These are phyloP conservation scores for Candida fluviatilis DNA, from an alignment of 805 yeast genomes.

Conservation along the genomic window DNA sequence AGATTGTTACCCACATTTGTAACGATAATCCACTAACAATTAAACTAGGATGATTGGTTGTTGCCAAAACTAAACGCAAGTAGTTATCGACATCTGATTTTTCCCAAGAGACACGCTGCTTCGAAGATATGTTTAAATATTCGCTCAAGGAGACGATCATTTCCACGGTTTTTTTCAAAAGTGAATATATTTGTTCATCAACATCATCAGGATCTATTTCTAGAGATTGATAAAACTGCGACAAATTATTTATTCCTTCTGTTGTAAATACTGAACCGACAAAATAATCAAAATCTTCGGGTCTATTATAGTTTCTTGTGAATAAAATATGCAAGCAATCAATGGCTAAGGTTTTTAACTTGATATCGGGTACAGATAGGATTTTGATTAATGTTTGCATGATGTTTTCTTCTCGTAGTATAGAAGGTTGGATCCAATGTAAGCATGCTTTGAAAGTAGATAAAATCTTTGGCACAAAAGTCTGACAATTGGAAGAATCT, in stretches of 20 bases:
- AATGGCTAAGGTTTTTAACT: constrained; percentile 75
- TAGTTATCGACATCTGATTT: constrained; percentile 64
- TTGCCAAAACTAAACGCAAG: constrained; percentile 68
- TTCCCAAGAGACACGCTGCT: constrained; percentile 44
- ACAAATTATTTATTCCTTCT: constrained; percentile 68
- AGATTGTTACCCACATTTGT: constrained; percentile 90
- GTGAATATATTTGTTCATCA: constrained; percentile 75
- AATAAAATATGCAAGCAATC: constrained; percentile 88
- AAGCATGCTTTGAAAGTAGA: constrained; percentile 86
- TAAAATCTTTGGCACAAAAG: constrained; percentile 61
- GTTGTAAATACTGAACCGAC: constrained; percentile 74
- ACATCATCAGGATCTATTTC: constrained; percentile 65
- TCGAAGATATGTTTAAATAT: constrained; percentile 52
- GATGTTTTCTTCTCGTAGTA: constrained; percentile 63
- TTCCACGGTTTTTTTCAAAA: constrained; percentile 86
- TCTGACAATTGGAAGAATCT: constrained; percentile 22
- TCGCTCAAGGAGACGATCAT: constrained; percentile 86
- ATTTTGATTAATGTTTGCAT: constrained; percentile 59
- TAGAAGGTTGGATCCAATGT: constrained; percentile 83
- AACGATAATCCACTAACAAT: constrained; percentile 87
- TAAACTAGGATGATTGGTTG: constrained; percentile 80
- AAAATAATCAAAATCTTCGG: constrained; percentile 69
- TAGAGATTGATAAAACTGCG: constrained; percentile 58
- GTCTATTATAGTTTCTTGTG: constrained; percentile 66
- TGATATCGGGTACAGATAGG: constrained; percentile 54